Evolutionary conservation across 2,329 filamentous ascomycete genomes (phyloP), one percentile per base, ranked within the genome.

Genomic region (Daldinia sp.): DNA sequence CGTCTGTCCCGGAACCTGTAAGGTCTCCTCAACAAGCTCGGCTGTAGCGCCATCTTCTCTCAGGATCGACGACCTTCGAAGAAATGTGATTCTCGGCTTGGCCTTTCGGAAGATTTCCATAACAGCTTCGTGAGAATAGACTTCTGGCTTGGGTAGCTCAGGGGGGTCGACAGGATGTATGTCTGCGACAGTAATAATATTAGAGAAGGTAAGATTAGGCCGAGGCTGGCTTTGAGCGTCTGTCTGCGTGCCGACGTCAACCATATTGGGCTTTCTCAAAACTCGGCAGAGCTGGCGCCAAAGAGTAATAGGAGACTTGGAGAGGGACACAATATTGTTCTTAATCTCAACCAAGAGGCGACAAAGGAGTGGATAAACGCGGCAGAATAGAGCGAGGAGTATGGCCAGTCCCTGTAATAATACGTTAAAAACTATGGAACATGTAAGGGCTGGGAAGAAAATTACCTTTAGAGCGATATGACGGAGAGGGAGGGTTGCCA

Each of bases 201-300:
- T 41, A 4, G 46, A 44, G n/a, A 53, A 18, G 28, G 48, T 18
- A 7, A 53, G 48, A 18, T 3, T 28, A 35, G 50, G 30, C 30
- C 6, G 30, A 50, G 42, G 23, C 15, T 57, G 6, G 42, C 1
- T 9, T 46, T 46, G 15, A 35, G 42, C 15, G 18, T 51, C 65
- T 12, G 26, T 60, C 41, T 67, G 65, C 6, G 65, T 63, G 12
- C 46, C 15, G 26, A 18, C 26, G 18, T 63, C 48, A 15, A 63
- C 41, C 42, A 50, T 41, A 26, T 30, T 41, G 6, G 55, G 42
- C 37, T 41, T 63, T 15, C 35, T 28, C 1, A 44, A 10, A 30
- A 18, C 13, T 30, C 26, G 54, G 18, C 37, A 13, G 10, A 57
- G 33, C n/a, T 54, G 2, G 10, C 10, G 4, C 30, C 30, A 54